Conservation (phyloP, 2,329 filamentous ascomycete species). For the Botrytis deweyae region DNA sequence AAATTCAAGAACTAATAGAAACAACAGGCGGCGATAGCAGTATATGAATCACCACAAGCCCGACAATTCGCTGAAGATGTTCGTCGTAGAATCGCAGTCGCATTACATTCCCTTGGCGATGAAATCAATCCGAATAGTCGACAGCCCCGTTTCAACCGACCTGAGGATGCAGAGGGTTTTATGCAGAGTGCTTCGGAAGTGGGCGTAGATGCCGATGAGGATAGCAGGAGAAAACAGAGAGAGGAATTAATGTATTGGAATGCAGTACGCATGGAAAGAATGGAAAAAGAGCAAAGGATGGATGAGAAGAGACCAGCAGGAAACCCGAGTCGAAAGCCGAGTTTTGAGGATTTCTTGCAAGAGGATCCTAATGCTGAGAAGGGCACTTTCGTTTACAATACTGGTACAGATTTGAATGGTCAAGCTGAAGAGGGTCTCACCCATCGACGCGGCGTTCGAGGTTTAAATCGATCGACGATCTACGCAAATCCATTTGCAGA, state of each 20-base stretch:
- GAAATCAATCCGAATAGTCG: constrained; percentile 45
- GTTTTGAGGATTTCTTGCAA: constrained; percentile 59
- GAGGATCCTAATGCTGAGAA: constrained; percentile 52
- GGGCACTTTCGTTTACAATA: constrained; percentile 59
- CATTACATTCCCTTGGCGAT: constrained; percentile 59
- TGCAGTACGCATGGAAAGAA: constrained; percentile 51
- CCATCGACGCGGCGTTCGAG: constrained; percentile 47
- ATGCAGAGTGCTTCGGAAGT: constrained; percentile 50
- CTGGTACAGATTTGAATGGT: constrained; percentile 48
- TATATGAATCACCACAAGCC: constrained; percentile 64
- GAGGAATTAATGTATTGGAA: constrained; percentile 69
- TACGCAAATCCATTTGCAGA: constrained; percentile 59
- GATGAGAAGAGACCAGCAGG: constrained; percentile 35
- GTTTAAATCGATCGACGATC: constrained; percentile 45
- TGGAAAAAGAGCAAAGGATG: constrained; percentile 41
- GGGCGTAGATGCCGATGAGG: constrained; percentile 62
- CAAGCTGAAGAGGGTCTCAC: constrained; percentile 45
- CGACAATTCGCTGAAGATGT: constrained; percentile 61
- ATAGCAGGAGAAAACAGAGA: constrained; percentile 58
- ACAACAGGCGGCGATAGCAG: constrained; percentile 39
- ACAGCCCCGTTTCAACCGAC: constrained; percentile 61
- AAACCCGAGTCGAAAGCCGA: constrained; percentile 29
- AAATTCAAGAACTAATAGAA: constrained; percentile 22
- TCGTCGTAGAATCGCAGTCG: constrained; percentile 59
- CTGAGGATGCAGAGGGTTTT: constrained; percentile 66